Conservation (phyloP, 805 yeast species). For the Ogataea kodamae region DNA sequence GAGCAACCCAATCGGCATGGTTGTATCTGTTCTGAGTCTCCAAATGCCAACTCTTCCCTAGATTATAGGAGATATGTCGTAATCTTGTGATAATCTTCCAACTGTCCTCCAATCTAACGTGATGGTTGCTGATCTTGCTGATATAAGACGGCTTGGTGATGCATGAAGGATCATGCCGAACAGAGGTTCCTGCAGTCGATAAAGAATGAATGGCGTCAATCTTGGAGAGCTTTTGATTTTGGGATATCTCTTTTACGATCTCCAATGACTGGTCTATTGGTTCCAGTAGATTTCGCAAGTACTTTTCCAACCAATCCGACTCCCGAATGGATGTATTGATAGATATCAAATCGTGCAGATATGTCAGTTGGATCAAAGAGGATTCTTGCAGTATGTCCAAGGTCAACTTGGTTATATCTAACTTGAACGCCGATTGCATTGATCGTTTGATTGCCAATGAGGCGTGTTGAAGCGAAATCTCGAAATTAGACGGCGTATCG, state of each 20-base stretch:
- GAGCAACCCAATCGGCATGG: slow-evolving; percentile 39
- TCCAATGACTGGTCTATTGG: slow-evolving; percentile 13
- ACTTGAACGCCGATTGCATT: slow-evolving; percentile 14
- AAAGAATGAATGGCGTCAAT: slow-evolving; percentile 42
- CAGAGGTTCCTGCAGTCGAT: slow-evolving; percentile 41
- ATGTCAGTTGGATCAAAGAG: slow-evolving; percentile 5
- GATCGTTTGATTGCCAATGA: slow-evolving; percentile 14
- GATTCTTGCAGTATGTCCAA: slow-evolving; percentile 2
- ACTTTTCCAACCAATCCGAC: slow-evolving; percentile 20
- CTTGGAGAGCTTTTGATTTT: slow-evolving; percentile 19
- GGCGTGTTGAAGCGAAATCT: slow-evolving; percentile 1
- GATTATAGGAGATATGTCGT: slow-evolving; percentile 61
- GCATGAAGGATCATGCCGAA: slow-evolving; percentile 84
- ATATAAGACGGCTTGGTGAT: slow-evolving; percentile 86
- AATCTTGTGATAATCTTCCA: slow-evolving; percentile 85
- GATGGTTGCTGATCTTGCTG: slow-evolving; percentile 65
- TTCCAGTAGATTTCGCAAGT: slow-evolving; percentile 4
- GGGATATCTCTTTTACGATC: slow-evolving; percentile 7
- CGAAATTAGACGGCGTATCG: neutral
- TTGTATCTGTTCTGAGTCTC: slow-evolving; percentile 33
- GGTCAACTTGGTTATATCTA: slow-evolving; percentile 9
- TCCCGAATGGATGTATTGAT: slow-evolving; percentile 22
- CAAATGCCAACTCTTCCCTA: slow-evolving; percentile 53
- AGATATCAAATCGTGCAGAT: slow-evolving; percentile 17
- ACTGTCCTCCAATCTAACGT: slow-evolving; percentile 74